Evolutionary conservation across 192 early-diverging fungal species (phyloP), one percentile per base, ranked within the genome.

Genomic region (Coemansia sp.): DNA sequence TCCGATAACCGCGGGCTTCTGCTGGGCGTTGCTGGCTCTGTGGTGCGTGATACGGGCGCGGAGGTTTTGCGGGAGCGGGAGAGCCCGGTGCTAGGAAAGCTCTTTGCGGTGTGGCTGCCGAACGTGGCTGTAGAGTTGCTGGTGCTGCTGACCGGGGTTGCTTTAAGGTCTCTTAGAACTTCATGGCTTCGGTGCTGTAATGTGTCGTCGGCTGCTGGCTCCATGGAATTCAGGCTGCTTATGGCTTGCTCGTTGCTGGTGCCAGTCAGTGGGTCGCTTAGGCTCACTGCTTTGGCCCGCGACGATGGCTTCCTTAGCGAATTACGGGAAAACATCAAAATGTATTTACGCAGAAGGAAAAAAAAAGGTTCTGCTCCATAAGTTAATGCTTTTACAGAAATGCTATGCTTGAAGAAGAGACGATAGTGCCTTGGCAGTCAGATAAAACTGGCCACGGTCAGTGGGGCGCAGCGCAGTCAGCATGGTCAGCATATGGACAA

Each of bases 81-180:
- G 16, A 74, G 51, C 30, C 71, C 71, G 1, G 71, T 74, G 46
- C 71, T 74, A 0, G 71, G 71, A 49, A 74, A 74, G 45, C 64
- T 56, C 30, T 39, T 9, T 1, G 34, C 37, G 6, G n/a, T 4
- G 23, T 26, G 23, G 2, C 23, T 26, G 23, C 23, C 23, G 4
- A 26, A 26, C 23, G 23, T 26, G 4, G 23, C 23, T 26, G 23
- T 11, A 17, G 11, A 14, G 30, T 31, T 9, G 36, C 38, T 5
- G 43, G 32, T 5, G 34, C 8, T 18, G 23, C 32, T 40, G 43
- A 16, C 23, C 2, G 23, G 23, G 23, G 23, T 26, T 18, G 59
- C 7, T 42, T 26, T 31, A 14, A 76, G 53, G 38, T 76, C 67
- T 37, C 49, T 40, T 12, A 76, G 50, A 45, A 61, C 40, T 16